A percentile compares a stretch with the other conserved stretches of the same genome.
Evolutionary conservation across 2,329 filamentous ascomycete species (phyloP).

Genomic region (Fusarium marasasianum): DNA sequence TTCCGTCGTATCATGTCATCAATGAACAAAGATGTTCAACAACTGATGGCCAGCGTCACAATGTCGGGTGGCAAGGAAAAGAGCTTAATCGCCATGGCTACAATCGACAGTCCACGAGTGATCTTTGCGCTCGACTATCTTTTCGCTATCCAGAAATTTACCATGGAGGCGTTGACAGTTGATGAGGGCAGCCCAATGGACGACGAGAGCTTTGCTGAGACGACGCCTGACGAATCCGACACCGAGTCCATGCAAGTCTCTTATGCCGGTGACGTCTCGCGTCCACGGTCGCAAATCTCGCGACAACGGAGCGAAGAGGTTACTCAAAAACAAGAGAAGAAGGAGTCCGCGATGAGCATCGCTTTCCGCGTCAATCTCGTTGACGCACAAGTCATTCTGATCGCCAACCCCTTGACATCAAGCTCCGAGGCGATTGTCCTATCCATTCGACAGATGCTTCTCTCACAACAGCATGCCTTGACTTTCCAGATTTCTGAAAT

Average conservation of each 20-base stretch:
- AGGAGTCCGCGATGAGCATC: constrained; percentile 68
- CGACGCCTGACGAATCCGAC: constrained; percentile 65
- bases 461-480: constrained; percentile 92
- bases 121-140: constrained; percentile 97
- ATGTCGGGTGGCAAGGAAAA: constrained; percentile 87
- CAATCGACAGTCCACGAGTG: constrained; percentile 91
- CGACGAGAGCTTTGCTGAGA: constrained; percentile 64
- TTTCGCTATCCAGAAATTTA: constrained; percentile 86
- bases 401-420: constrained; percentile 89
- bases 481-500: constrained; percentile 94
- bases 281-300: constrained; percentile 43
- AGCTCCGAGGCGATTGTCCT: constrained; percentile 97
- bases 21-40: constrained; percentile 92
- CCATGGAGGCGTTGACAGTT: constrained; percentile 72
- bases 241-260: constrained; percentile 65
- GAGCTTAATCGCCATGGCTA: constrained; percentile 88
- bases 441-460: constrained; percentile 89
- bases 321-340: constrained; percentile 31
- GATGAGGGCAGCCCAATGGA: constrained; percentile 66
- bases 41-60: constrained; percentile 97
- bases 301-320: constrained; percentile 34
- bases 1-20: constrained; percentile 98
- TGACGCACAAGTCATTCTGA: constrained; percentile 94
- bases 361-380: constrained; percentile 94
- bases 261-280: constrained; percentile 50